A percentile compares a stretch with the other conserved stretches of the same genome.
Evolutionary conservation across 257 asterid genomes (phyloP).

Genomic region (Solanum medicagineum): DNA sequence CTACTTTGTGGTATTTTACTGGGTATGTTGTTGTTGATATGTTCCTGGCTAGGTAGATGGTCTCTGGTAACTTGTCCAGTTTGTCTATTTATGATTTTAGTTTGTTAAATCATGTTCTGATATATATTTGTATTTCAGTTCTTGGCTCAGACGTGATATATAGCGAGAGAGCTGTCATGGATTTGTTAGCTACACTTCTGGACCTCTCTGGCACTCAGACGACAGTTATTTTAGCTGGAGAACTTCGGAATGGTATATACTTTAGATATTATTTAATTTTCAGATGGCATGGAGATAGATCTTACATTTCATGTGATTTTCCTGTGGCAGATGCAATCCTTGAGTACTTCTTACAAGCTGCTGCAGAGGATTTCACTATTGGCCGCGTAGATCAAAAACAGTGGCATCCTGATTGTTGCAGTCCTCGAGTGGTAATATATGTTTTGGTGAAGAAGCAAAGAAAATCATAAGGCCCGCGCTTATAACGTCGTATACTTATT

Average conservation of each 20-base stretch:
- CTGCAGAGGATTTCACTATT: constrained; percentile 46
- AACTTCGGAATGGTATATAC: constrained; percentile 76
- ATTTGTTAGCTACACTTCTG: constrained; percentile 57
- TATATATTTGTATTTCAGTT: constrained; percentile 25
- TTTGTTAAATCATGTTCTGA: neutral
- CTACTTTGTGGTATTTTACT: too few species aligned
- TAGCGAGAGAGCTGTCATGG: constrained; percentile 76
- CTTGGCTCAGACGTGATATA: constrained; percentile 85
- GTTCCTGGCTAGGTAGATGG: neutral
- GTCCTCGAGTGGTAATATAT: constrained; percentile 60
- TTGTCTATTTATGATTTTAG: neutral
- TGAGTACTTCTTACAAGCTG: constrained; percentile 77
- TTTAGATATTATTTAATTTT: neutral
- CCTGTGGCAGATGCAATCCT: constrained; percentile 67
- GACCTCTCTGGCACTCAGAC: constrained; percentile 65
- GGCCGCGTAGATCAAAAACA: constrained; percentile 63
- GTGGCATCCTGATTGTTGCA: constrained; percentile 86
- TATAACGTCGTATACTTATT: neutral
- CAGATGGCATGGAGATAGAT: neutral
- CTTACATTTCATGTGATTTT: neutral
- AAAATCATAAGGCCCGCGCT: neutral
- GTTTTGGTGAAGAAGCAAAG: constrained; percentile 52
- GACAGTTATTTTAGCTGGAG: constrained; percentile 79
- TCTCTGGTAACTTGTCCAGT: neutral
- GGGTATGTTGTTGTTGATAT: too few species aligned